phyloP scores from a whole-genome alignment of 2,329 filamentous ascomycete species.

The Bipolaris cookei region DNA sequence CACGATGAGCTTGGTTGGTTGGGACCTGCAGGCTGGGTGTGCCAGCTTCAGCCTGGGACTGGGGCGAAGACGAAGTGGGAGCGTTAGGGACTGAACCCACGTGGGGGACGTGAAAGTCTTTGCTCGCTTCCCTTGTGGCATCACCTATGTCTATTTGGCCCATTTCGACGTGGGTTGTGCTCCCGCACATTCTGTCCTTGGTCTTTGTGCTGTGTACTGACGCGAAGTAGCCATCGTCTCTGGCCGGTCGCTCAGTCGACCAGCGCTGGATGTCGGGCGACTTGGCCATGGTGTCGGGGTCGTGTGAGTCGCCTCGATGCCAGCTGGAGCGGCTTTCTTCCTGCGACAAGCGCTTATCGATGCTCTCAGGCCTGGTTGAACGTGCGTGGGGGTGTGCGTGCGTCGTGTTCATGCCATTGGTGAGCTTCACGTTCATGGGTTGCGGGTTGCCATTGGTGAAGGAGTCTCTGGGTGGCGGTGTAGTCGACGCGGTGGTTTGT shows the following conservation, averaged over 20 bases:
- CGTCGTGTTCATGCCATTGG: constrained; percentile 36
- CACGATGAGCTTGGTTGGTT: constrained; percentile 52
- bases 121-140: constrained; percentile 39
- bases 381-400: constrained; percentile 47
- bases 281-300: constrained; percentile 29
- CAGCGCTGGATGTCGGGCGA: constrained; percentile 32
- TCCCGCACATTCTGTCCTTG: constrained; percentile 36
- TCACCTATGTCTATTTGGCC: constrained; percentile 36
- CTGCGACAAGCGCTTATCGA: constrained; percentile 48
- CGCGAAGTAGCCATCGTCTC: constrained; percentile 57
- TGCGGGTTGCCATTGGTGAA: constrained; percentile 37
- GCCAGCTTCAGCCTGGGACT: constrained; percentile 24
- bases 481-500: constrained; percentile 43
- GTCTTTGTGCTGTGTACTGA: constrained; percentile 45
- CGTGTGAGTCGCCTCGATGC: constrained; percentile 25
- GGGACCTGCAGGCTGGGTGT: constrained; percentile 49
- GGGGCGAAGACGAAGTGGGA: constrained; percentile 18
- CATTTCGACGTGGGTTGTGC: constrained; percentile 49
- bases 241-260: constrained; percentile 36
- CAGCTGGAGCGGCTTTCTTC: constrained; percentile 32
- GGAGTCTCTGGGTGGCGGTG: constrained; percentile 27
- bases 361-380: constrained; percentile 40
- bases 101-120: constrained; percentile 33
- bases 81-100: constrained; percentile 26
- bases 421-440: constrained; percentile 43